Base-by-base conservation (phyloP, 2,329 filamentous ascomycete genomes). In the Penicillium brevicompactum region DNA sequence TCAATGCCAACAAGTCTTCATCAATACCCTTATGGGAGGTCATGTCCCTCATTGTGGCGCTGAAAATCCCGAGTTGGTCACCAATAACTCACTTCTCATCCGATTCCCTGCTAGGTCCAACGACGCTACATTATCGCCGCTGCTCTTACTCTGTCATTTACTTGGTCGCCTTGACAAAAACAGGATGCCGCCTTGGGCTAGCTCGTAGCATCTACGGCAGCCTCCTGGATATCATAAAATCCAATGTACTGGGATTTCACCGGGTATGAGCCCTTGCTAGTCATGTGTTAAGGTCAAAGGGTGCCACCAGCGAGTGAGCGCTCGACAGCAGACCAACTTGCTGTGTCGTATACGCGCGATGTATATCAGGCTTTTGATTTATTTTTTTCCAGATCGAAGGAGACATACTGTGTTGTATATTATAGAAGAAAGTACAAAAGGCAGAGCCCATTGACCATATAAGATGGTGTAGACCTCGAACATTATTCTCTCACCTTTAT, bases 321-420 rank as follows among this genome's bases (percentile, higher is more conserved):
- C 22, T 21, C 48, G 41, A 31, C 30, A 51, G 43, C 27, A 46
- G 37, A 43, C 30, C 46, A 59, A 51, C 43, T 21, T 45, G 31
- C 13, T 45, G n/a, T n/a, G 22, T 46, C 37, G 7, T 24, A 49
- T 51, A 59, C 50, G 50, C 46, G 53, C 50, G 46, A 31, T 56
- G 47, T 44, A 34, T 22, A 41, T 46, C 34, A 37, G 34, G 11
- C 13, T n/a, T n/a, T 1, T n/a, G 13, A 7, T 27, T 27, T 5
- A n/a, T 27, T 27, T 8, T 4, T 27, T 3, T n/a, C 34, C 18
- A 18, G 18, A 18, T 18, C 1, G 2, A 18, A 37, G 34, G 6
- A 14, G 31, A 51, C 47, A 34, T 47, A 30, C 41, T 45, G 51
- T 49, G 46, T 48, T 50, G 49, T 44, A 48, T 32, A 24, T 32